Evolutionary conservation across 306 rosid species (phyloP), one percentile per base, ranked within the genome.

Genomic region (Malus orientalis): DNA sequence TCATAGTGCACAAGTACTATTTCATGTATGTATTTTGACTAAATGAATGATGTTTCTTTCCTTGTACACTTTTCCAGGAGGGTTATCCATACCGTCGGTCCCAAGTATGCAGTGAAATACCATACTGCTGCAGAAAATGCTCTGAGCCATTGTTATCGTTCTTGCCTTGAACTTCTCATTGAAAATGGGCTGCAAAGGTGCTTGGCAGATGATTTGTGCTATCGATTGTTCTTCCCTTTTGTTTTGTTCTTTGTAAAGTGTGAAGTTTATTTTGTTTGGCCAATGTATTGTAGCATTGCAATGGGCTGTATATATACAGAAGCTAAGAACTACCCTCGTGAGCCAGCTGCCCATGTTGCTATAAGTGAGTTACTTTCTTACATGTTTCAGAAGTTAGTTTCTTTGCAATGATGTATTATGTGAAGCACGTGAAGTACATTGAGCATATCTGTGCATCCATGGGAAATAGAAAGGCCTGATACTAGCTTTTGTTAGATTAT

Each of bases 91-190:
- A 96, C 99, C 15, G 99, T 96, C 45, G 99, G 99, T 61, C 99
- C 99, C 36, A 96, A 92, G 86, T 96, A 96, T 87, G 99, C 97
- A 6, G 88, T 89, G 64, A 96, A 96, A 81, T 96, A 96, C 82
- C 99, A 96, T 80, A 92, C 99, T 63, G 99, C 99, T 51, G 98
- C 99, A 67, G 99, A 96, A 86, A 96, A 92, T 80, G 97, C 99
- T 81, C 85, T 96, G 76, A 96, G 99, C 81, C 99, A 96, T 82
- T 96, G 99, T 80, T 96, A 96, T 42, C 98, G 99, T 27, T 89
- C 99, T 83, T 92, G 99, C 86, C 91, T 96, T 40, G 98, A 96
- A 87, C 96, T 96, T 78, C 93, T 96, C 71, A 84, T 95, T 51
- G 98, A 96, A 54, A 79, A 88, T 86, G 96, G 97, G 40, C 85